Evolutionary conservation across 495 filamentous ascomycete species (phyloP), one percentile per base, ranked within the genome.

Genomic region (Hypoxylon intermedium): DNA sequence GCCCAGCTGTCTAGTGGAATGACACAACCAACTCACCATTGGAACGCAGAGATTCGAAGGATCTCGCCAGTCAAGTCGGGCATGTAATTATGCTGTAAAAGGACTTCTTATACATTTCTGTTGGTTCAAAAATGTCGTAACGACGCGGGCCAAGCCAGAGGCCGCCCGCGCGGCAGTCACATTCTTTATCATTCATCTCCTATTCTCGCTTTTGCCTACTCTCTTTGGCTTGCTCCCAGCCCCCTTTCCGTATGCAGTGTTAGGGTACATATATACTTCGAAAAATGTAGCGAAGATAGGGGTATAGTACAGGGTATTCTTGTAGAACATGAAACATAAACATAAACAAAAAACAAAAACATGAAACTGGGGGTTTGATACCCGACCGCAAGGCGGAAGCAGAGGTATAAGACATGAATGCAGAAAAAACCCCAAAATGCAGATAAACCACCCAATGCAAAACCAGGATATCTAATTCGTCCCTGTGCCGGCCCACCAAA

Each of bases 231-330:
- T 51, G 6, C 20, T 41, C 54, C 21, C 15, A 6, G 13, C 23
- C 37, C 49, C 30, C 37, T 13, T 37, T 60, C 26, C 34, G 33
- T 47, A 53, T 48, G 40, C 36, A 41, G 26, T 65, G 56, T 30
- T 55, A 53, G 24, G 51, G 18, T 40, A 41, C 20, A 51, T 31
- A 45, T 18, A 9, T 45, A 13, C 21, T 52, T 46, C 31, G 26
- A 51, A 54, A 19, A 18, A 31, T 56, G 37, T 12, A 30, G 46
- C 19, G 52, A 57, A 50, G 45, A 42, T 38, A 38, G 36, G 52
- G 45, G 50, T 65, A 60, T 60, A 42, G 62, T 65, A 65, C 62
- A 65, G 62, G 62, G 56, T 65, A 65, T 65, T 44, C 48, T 58
- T 60, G 30, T 53, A 53, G 9, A 57, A 59, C 37, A 65, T 20